Conservation (phyloP, 495 filamentous ascomycete species). For the Aspergillus carlsbadensis region DNA sequence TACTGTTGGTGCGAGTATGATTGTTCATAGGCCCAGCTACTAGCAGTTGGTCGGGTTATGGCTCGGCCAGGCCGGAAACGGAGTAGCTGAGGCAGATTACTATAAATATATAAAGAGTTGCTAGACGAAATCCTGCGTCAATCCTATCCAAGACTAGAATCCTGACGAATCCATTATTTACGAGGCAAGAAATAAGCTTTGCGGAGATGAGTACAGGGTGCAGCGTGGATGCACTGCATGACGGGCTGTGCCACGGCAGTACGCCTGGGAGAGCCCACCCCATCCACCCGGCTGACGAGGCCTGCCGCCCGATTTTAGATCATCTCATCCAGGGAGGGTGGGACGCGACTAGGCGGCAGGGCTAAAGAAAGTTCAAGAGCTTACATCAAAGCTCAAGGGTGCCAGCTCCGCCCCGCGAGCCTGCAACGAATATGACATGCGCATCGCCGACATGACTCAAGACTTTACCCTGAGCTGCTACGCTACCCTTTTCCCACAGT, state of each 20-base stretch:
- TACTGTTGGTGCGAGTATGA: too few species aligned
- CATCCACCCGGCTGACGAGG: neutral
- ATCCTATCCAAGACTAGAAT: too few species aligned
- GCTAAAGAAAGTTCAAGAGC: neutral
- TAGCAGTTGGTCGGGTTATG: too few species aligned
- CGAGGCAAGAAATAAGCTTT: neutral
- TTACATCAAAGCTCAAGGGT: neutral
- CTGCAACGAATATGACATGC: neutral
- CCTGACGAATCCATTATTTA: too few species aligned
- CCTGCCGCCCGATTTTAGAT: neutral
- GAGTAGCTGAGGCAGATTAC: too few species aligned
- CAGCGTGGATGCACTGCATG: neutral
- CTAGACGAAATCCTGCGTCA: too few species aligned
- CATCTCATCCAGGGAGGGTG: neutral
- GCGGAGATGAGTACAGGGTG: neutral
- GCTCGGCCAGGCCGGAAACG: too few species aligned
- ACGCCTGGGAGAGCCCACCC: too few species aligned
- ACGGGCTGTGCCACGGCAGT: neutral
- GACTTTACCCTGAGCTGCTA: neutral
- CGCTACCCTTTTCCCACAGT: neutral
- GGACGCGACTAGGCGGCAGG: neutral
- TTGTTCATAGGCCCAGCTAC: too few species aligned
- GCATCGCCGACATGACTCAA: constrained; percentile 1
- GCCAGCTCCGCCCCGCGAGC: neutral
- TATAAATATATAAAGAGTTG: too few species aligned